Evolutionary conservation across 306 rosid genomes (phyloP), one percentile per base, ranked within the genome.

Genomic region (Lathyrus sativus): DNA sequence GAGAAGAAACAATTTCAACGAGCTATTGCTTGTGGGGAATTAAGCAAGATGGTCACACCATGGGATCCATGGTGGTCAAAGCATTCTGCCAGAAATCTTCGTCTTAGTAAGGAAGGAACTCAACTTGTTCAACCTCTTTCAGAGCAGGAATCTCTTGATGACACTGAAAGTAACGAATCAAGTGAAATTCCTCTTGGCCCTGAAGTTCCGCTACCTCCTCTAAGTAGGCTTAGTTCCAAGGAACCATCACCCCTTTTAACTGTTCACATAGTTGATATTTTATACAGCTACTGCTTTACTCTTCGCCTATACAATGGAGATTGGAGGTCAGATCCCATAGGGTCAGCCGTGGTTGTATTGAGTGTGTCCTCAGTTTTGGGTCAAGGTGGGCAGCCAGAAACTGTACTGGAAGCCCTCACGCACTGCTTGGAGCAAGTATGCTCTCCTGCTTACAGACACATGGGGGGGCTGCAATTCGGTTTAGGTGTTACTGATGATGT

Each of bases 11-110:
- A 9, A 37, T 90, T 88, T 76, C 87, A 81, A 58, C 85, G 96
- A 81, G 98, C 98, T 15, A 66, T 90, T 79, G 91, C 88, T 58
- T 82, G 81, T 17, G 98, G 98, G 37, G 97, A 88, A 77, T 62
- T 93, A 68, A 90, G 96, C 85, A 93, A 82, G 85, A 82, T 93
- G 96, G 76, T 93, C 64, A 70, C 87, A 66, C 98, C 98, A 70
- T 93, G 96, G 96, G 98, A 93, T 72, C 96, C 97, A 4, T 93
- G 98, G 98, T 92, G 98, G 98, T 69, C 72, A 57, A 83, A 80
- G 74, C 90, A 78, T 65, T 88, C 96, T 63, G 96, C 96, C 15
- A 78, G 78, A 75, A 72, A 71, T 37, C 80, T 92, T 44, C 75
- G 90, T n/a, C 89, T 92, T 60, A 81, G 96, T 72, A 78, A 71